Base-by-base conservation (phyloP, 2,329 filamentous ascomycete species). In the Arthroderma sp. region DNA sequence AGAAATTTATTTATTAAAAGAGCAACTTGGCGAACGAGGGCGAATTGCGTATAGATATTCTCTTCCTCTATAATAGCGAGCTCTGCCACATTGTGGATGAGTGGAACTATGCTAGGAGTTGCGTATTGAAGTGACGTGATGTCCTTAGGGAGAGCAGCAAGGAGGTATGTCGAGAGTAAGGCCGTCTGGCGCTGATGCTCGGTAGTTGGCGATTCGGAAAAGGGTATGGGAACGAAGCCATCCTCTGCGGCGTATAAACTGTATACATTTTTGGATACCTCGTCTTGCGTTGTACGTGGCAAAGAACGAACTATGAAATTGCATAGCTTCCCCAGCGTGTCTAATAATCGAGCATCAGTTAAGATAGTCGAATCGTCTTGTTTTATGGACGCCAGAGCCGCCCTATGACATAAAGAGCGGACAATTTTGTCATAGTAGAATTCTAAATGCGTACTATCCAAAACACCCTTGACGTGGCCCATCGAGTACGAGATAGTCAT, bases 401-500 rank as follows among this genome's bases (percentile, higher is more conserved):
- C 62, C 43, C 57, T 63, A 29, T 59, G 59, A 43, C 62, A 66
- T 11, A 71, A 54, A 28, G 61, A 59, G 37, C 70, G 59, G 1
- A 73, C 69, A 29, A 78, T 68, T 38, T 71, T 72, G n/a, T 68
- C 63, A 46, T 68, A 72, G 50, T 73, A 72, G 33, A 58, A 54
- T 30, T 65, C 63, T 38, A 72, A 54, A 48, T 67, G 66, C 6
- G 59, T 65, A 46, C 68, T 63, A 43, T 60, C 54, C 8, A 62
- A 53, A 51, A 69, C 58, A 9, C 63, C 59, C 47, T 73, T 72
- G 51, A 72, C 68, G 9, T 31, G 32, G 29, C 69, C 70, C 59
- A 82, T 73, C 2, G 77, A 73, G 57, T 77, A 80, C 2, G 81
- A 64, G 40, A 81, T 65, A 1, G 78, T 78, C 27, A 76, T 68